These are phyloP conservation scores for Dryadomyces quercus-mongolicae DNA, from an alignment of 2,329 filamentous ascomycete genomes.

Conservation along the genomic window DNA sequence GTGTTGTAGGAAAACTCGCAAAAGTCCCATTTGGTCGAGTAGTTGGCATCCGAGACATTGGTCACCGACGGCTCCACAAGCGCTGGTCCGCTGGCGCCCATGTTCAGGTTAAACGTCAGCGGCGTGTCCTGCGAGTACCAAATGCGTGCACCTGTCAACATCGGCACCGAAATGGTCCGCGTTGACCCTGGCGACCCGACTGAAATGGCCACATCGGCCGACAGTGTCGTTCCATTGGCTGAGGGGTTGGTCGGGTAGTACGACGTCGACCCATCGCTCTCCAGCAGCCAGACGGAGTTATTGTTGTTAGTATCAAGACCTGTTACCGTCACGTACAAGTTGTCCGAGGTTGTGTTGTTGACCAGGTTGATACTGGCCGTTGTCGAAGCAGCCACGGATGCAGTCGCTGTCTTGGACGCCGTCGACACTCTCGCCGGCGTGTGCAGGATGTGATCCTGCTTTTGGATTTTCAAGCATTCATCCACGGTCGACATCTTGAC, in stretches of 20 bases:
- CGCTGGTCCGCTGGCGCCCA: slow-evolving; percentile 39
- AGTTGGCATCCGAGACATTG: slow-evolving; percentile 52
- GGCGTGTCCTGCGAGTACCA: slow-evolving; percentile 54
- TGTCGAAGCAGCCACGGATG: neutral
- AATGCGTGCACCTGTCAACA: slow-evolving; percentile 57
- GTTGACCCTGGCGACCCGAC: slow-evolving; percentile 50
- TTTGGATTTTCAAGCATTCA: slow-evolving; percentile 15
- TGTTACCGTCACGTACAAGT: slow-evolving; percentile 59
- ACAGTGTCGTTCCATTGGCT: slow-evolving; percentile 35
- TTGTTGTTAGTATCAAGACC: slow-evolving; percentile 49
- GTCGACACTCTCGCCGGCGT: slow-evolving; percentile 10
- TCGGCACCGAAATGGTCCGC: slow-evolving; percentile 52
- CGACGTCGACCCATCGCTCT: slow-evolving; percentile 51
- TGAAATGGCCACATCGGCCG: slow-evolving; percentile 47
- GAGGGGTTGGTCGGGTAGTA: slow-evolving; percentile 53
- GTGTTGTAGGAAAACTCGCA: slow-evolving; percentile 57
- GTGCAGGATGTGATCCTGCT: slow-evolving; percentile 13
- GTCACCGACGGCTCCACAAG: slow-evolving; percentile 65
- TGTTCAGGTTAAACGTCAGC: slow-evolving; percentile 59
- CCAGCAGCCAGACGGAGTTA: slow-evolving; percentile 48
- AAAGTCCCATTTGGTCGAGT: slow-evolving; percentile 51
- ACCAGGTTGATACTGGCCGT: slow-evolving; percentile 40
- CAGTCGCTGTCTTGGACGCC: neutral
- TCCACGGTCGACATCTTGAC: slow-evolving; percentile 17
- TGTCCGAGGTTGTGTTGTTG: slow-evolving; percentile 51